Evolutionary conservation across 495 filamentous ascomycete species (phyloP), one percentile per base, ranked within the genome.

Genomic region (Daldinia loculata): DNA sequence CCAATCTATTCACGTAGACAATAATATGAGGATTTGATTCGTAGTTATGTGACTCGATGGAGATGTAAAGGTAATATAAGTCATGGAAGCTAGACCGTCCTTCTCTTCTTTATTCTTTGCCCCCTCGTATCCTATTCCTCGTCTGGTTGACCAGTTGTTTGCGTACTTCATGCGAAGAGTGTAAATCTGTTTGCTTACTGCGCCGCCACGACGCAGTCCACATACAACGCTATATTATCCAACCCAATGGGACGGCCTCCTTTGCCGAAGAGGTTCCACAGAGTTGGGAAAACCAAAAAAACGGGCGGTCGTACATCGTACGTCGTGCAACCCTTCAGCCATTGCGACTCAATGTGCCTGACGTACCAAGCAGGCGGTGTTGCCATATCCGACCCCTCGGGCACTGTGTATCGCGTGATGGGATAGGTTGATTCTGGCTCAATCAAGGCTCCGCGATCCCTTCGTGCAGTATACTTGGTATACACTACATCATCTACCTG

Each of bases 211-310:
- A 48, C 65, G 26, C 57, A 57, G 60, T 63, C 66, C 66, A 63
- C 66, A 69, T 58, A 30, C 45, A 63, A 29, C 32, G 51, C 41
- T 38, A 41, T 51, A 24, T 39, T 7, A 27, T 8, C 52, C 70
- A 68, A 26, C 61, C 70, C 70, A 73, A 73, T 73, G 70, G 61
- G 65, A 66, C 70, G 6, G 14, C 27, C 39, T 27, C 61, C 65
- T 66, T 69, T 73, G 70, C 70, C 70, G 70, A 73, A 56, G 51
- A 66, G 65, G 70, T 73, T 65, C 65, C 70, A 73, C 70, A 69
- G 70, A 39, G 56, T 63, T 69, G 70, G 70, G 65, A 62, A 58
- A 57, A 39, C n/a, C 6, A 24, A 56, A 12, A 38, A 62, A 61
- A 30, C 6, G 17, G 27, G 32, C 56, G 38, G 15, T 24, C 56